Conservation (phyloP, 2,329 filamentous ascomycete species). For the Aspergillus novoparasiticus region DNA sequence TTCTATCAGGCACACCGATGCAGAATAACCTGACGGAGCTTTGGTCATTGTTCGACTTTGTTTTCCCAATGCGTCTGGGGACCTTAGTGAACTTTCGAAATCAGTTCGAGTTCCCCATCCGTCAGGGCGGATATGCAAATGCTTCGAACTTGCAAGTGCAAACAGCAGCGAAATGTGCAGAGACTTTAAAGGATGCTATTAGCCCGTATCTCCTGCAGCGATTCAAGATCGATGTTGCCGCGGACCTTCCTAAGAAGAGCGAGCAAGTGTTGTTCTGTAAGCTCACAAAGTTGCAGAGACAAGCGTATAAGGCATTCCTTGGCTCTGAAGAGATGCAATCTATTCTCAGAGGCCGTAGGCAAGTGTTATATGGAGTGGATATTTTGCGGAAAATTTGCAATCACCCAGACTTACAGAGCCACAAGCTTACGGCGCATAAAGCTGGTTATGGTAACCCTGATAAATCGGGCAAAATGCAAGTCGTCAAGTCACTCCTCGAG, state of each 20-base stretch:
- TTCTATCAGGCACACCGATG: constrained; percentile 94
- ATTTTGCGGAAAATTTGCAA: constrained; percentile 96
- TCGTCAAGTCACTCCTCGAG: constrained; percentile 82
- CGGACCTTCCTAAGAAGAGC: constrained; percentile 91
- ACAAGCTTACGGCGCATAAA: constrained; percentile 60
- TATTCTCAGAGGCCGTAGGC: constrained; percentile 72
- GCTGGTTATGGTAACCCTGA: constrained; percentile 72
- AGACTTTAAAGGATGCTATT: constrained; percentile 90
- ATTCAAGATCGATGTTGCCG: constrained; percentile 89
- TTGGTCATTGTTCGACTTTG: constrained; percentile 97
- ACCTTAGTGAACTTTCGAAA: constrained; percentile 87
- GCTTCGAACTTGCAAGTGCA: constrained; percentile 92
- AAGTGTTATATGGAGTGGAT: constrained; percentile 87
- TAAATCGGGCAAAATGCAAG: constrained; percentile 94
- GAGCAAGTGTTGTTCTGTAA: constrained; percentile 97
- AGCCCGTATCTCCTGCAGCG: constrained; percentile 90
- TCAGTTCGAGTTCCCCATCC: constrained; percentile 92
- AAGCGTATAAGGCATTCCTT: constrained; percentile 80
- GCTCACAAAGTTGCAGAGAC: constrained; percentile 75
- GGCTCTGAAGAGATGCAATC: constrained; percentile 81
- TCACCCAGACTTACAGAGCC: constrained; percentile 85
- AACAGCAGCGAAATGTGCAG: constrained; percentile 90
- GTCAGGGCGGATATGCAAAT: constrained; percentile 90
- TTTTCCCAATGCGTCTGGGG: constrained; percentile 93
- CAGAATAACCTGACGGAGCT: constrained; percentile 95